phyloP scores from a whole-genome alignment of 2,329 filamentous ascomycete genomes.

The Fusarium poae region DNA sequence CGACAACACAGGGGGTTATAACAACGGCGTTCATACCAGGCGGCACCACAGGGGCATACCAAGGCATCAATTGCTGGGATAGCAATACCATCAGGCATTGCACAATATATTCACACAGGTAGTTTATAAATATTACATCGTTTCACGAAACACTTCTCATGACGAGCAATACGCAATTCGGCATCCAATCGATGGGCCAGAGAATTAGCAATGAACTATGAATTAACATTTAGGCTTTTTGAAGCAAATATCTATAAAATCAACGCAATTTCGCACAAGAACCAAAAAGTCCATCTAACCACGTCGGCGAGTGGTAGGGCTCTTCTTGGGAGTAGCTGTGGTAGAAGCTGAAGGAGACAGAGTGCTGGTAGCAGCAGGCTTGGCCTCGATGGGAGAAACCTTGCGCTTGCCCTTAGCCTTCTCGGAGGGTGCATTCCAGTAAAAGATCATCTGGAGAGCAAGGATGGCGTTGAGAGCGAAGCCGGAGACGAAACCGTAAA shows the following conservation, averaged over 20 bases:
- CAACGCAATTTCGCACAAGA: conserved; percentile 39
- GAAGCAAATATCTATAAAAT: conserved; percentile 37
- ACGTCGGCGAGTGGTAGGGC: conserved; percentile 60
- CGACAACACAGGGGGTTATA: background rate
- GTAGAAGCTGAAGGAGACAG: conserved; percentile 42
- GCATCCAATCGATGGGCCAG: too few relatives aligned
- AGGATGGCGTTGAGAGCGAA: conserved; percentile 91
- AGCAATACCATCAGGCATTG: conserved; percentile 12
- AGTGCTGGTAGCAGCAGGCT: conserved; percentile 45
- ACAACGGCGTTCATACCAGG: conserved; percentile 5
- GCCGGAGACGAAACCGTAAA: conserved; percentile 93
- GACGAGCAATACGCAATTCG: background rate
- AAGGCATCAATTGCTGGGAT: conserved; percentile 7
- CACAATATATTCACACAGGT: background rate
- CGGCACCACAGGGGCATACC: conserved; percentile 37
- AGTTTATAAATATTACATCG: background rate
- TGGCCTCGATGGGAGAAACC: conserved; percentile 48
- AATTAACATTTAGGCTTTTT: conserved; percentile 26
- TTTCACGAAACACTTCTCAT: background rate
- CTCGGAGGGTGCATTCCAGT: conserved; percentile 82
- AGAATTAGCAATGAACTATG: background rate
- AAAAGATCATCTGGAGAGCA: conserved; percentile 91
- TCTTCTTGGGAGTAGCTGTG: conserved; percentile 55
- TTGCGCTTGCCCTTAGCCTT: conserved; percentile 61
- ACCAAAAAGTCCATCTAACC: conserved; percentile 49